Evolutionary conservation across 306 rosid species (phyloP).

Genomic region (Hippophae tibetana): DNA sequence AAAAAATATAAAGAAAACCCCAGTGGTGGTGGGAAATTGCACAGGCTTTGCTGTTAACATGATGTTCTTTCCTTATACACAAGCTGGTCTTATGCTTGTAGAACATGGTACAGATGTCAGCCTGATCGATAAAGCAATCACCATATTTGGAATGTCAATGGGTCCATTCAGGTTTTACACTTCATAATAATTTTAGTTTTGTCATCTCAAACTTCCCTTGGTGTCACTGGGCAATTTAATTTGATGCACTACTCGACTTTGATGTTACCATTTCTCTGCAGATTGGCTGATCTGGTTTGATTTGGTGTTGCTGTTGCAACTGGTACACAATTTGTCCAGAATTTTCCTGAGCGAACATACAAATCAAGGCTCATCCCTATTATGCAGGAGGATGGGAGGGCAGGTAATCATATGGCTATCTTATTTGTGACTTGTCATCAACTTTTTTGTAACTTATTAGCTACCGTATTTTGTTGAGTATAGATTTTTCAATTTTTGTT

Average conservation of each 20-base stretch:
- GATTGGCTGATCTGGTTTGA: constrained; percentile 86
- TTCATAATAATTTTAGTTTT: constrained; percentile 10
- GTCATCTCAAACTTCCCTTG: constrained; percentile 10
- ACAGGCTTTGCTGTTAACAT: constrained; percentile 97
- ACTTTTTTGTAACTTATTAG: neutral
- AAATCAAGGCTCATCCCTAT: constrained; percentile 78
- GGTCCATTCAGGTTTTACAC: constrained; percentile 86
- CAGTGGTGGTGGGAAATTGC: constrained; percentile 94
- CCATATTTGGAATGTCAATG: constrained; percentile 88
- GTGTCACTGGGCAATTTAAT: neutral
- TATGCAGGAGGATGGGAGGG: constrained; percentile 81
- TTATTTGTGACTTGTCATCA: neutral
- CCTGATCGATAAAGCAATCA: constrained; percentile 63
- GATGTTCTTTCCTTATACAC: constrained; percentile 86
- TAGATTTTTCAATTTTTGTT: neutral
- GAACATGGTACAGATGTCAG: constrained; percentile 79
- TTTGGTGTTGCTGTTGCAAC: constrained; percentile 82
- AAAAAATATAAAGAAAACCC: constrained; percentile 81
- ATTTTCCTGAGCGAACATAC: constrained; percentile 70
- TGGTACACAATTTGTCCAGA: constrained; percentile 43
- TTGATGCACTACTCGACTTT: constrained; percentile 2
- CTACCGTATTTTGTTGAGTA: neutral
- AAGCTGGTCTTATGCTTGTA: constrained; percentile 69
- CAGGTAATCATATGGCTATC: constrained; percentile 38
- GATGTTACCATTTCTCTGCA: constrained; percentile 23